These are phyloP conservation scores for Fomitopsis pulvina DNA, from an alignment of 768 basidiomycete genomes.

Conservation along the genomic window DNA sequence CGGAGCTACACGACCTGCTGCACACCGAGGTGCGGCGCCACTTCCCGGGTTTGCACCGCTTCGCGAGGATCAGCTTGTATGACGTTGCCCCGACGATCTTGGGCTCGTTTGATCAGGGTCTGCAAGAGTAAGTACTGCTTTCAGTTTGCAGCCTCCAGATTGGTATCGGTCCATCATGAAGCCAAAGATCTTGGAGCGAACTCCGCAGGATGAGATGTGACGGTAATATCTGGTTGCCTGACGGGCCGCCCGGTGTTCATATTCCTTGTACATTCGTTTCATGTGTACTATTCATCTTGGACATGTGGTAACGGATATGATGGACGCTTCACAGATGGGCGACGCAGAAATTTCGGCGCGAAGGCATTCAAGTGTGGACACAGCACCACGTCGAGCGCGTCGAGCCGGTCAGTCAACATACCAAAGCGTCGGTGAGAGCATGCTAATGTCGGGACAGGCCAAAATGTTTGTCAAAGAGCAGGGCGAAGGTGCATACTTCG, in stretches of 20 bases:
- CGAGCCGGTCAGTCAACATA: slow-evolving; percentile 36
- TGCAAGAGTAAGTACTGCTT: slow-evolving; percentile 43
- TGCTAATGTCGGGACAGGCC: slow-evolving; percentile 33
- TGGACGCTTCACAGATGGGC: slow-evolving; percentile 42
- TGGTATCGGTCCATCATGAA: not conserved
- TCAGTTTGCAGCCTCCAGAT: slow-evolving; percentile 3
- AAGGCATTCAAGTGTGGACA: slow-evolving; percentile 68
- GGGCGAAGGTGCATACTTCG: slow-evolving; percentile 47
- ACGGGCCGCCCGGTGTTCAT: too few relatives aligned
- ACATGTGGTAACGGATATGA: not conserved
- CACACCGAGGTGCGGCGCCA: slow-evolving; percentile 55
- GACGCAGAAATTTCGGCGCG: slow-evolving; percentile 61
- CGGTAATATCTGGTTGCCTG: too few relatives aligned
- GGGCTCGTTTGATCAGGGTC: slow-evolving; percentile 61
- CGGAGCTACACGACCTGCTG: slow-evolving; percentile 75
- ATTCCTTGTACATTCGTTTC: too few relatives aligned
- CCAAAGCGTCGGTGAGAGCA: not conserved
- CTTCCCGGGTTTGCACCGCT: slow-evolving; percentile 55
- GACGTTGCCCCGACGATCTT: slow-evolving; percentile 79
- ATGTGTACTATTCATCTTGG: too few relatives aligned
- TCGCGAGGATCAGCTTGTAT: slow-evolving; percentile 71
- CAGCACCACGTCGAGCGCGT: slow-evolving; percentile 70
- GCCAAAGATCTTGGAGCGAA: too few relatives aligned
- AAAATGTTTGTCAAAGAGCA: slow-evolving; percentile 65
- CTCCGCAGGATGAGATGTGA: too few relatives aligned